phyloP scores from a whole-genome alignment of 2,329 filamentous ascomycete species.

The Dothideomycetes sp. region DNA sequence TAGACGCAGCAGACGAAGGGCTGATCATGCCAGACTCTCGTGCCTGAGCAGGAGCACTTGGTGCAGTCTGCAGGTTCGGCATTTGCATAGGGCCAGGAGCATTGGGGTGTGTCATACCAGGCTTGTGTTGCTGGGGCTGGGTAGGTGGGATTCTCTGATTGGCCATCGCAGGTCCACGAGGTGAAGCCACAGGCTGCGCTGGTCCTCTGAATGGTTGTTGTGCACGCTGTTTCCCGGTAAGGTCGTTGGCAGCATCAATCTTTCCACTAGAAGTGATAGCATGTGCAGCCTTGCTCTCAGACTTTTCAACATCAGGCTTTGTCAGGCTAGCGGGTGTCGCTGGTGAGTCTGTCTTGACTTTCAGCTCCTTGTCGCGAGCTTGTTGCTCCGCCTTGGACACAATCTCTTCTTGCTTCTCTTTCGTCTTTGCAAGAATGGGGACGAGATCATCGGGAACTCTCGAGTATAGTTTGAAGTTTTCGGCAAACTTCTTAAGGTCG shows the following conservation, averaged over 20 bases:
- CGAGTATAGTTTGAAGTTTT: conserved; percentile 86
- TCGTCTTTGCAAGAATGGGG: conserved; percentile 91
- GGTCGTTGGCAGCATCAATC: neutral
- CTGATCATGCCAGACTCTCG: conserved; percentile 37
- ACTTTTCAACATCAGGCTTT: conserved; percentile 29
- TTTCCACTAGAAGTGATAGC: neutral
- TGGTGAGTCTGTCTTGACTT: conserved; percentile 30
- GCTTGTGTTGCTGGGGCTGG: conserved; percentile 4
- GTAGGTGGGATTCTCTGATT: conserved; percentile 2
- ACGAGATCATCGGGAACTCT: conserved; percentile 87
- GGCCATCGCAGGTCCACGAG: conserved; percentile 3
- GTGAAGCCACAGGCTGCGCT: conserved; percentile 1
- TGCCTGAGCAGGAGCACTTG: conserved; percentile 54
- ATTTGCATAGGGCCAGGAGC: conserved; percentile 7
- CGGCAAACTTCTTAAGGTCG: conserved; percentile 89
- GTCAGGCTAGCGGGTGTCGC: conserved; percentile 16
- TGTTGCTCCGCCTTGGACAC: conserved; percentile 77
- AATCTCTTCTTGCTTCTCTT: conserved; percentile 86
- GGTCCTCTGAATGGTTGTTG: neutral
- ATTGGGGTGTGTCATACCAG: conserved; percentile 1
- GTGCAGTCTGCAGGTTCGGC: conserved; percentile 32
- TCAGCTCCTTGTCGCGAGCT: conserved; percentile 44
- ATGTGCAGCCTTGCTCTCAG: conserved; percentile 22
- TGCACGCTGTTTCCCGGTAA: conserved; percentile 2
- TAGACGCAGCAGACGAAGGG: conserved; percentile 41